Evolutionary conservation across 495 filamentous ascomycete species (phyloP).

Genomic region (Penicillium ochrochloron): DNA sequence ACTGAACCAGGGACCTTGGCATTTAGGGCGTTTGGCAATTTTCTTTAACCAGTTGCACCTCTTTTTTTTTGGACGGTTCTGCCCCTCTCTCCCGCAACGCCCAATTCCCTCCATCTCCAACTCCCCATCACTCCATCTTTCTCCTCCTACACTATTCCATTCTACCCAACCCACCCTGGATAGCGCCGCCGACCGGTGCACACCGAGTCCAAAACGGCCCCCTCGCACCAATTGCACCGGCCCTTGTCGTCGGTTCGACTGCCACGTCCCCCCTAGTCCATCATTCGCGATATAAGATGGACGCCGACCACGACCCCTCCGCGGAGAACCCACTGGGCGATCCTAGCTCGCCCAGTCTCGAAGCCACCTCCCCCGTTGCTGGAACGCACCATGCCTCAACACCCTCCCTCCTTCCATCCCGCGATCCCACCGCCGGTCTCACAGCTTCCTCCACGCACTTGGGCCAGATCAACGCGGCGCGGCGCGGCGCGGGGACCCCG

Average conservation of each 20-base stretch:
- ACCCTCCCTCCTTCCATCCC: conserved; percentile 35
- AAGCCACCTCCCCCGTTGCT: conserved; percentile 5
- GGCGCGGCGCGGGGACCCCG: conserved; percentile 55
- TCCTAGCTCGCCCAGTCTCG: conserved; percentile 24
- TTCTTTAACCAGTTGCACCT: not conserved
- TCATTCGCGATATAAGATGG: conserved; percentile 17
- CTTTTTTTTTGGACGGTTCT: not conserved
- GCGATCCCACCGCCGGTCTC: conserved; percentile 54
- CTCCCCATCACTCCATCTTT: not conserved
- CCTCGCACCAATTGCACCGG: conserved; percentile 32
- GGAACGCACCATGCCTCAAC: conserved; percentile 24
- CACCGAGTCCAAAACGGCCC: conserved; percentile 26
- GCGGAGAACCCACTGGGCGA: conserved; percentile 30
- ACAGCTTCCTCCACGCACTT: conserved; percentile 77
- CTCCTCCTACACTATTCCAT: not conserved
- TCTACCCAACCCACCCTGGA: not conserved
- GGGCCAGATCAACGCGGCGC: conserved; percentile 80
- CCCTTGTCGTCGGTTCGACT: conserved; percentile 31
- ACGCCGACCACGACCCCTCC: conserved; percentile 25
- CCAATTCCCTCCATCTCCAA: conserved; percentile 9
- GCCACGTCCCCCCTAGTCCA: conserved; percentile 20
- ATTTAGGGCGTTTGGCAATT: not conserved
- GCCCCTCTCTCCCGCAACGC: conserved; percentile 12
- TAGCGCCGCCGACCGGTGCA: conserved; percentile 27
- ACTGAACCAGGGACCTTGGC: not conserved